These are phyloP conservation scores for Luffa acutangula DNA, from an alignment of 306 rosid genomes.

Conservation along the genomic window DNA sequence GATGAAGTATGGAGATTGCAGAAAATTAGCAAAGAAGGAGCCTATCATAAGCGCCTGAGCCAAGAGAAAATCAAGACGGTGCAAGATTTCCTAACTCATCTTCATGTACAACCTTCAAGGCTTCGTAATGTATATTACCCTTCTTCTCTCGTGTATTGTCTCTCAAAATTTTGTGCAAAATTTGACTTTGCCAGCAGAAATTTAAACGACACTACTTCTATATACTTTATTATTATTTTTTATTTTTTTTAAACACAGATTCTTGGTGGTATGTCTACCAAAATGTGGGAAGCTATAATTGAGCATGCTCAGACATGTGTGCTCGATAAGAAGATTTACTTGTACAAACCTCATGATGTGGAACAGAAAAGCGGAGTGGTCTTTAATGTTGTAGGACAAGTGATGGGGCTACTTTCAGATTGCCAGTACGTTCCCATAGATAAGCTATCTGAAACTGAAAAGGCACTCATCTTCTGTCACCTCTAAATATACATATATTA, in stretches of 20 bases:
- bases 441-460: slow-evolving; percentile 72
- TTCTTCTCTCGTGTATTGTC: not conserved
- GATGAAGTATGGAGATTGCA: slow-evolving; percentile 98
- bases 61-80: slow-evolving; percentile 58
- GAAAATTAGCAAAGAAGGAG: slow-evolving; percentile 97
- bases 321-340: slow-evolving; percentile 33
- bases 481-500: not conserved
- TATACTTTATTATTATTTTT: not conserved
- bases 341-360: slow-evolving; percentile 40
- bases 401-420: slow-evolving; percentile 58
- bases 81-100: slow-evolving; percentile 76
- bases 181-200: not conserved
- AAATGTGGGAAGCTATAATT: slow-evolving; percentile 95
- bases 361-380: slow-evolving; percentile 63
- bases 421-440: slow-evolving; percentile 48
- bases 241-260: slow-evolving; percentile 38
- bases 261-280: slow-evolving; percentile 96
- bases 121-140: slow-evolving; percentile 59
- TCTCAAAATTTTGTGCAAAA: slow-evolving; percentile 1
- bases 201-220: not conserved
- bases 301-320: slow-evolving; percentile 90
- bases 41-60: slow-evolving; percentile 83
- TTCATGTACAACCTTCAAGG: slow-evolving; percentile 58
- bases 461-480: slow-evolving; percentile 41
- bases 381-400: slow-evolving; percentile 79